Conservation (phyloP, 495 filamentous ascomycete species). For the Penicillium crystallinum region DNA sequence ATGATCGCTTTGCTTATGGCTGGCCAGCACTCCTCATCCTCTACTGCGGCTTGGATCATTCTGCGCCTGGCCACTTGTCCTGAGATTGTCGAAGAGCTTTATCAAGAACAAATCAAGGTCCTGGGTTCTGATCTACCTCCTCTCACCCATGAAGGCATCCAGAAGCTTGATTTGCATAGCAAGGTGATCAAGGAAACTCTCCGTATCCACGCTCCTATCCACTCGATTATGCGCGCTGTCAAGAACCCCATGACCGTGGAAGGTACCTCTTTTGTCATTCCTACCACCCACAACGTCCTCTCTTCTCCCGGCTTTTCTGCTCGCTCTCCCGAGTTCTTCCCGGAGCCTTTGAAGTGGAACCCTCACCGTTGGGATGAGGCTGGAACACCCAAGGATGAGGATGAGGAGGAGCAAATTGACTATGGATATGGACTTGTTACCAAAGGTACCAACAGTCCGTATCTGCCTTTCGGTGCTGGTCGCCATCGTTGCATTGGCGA, state of each 20-base stretch:
- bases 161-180: slow-evolving; percentile 50
- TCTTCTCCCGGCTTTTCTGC: slow-evolving; percentile 48
- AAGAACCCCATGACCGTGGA: slow-evolving; percentile 53
- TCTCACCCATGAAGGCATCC: slow-evolving; percentile 51
- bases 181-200: slow-evolving; percentile 59
- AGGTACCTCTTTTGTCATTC: slow-evolving; percentile 43
- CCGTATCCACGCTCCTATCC: slow-evolving; percentile 60
- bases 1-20: slow-evolving; percentile 67
- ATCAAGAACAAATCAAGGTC: slow-evolving; percentile 48
- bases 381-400: slow-evolving; percentile 22
- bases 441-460: slow-evolving; percentile 51
- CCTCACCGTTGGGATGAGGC: slow-evolving; percentile 49
- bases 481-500: slow-evolving; percentile 55
- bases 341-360: slow-evolving; percentile 44
- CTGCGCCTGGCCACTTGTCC: slow-evolving; percentile 52
- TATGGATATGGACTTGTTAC: slow-evolving; percentile 45
- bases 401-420: slow-evolving; percentile 42
- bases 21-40: slow-evolving; percentile 59
- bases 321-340: slow-evolving; percentile 40
- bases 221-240: slow-evolving; percentile 57
- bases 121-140: slow-evolving; percentile 47
- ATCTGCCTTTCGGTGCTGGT: slow-evolving; percentile 53
- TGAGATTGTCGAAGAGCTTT: slow-evolving; percentile 53
- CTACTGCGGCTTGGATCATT: slow-evolving; percentile 56
- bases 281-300: slow-evolving; percentile 44